Evolutionary conservation across 1,284 basidiomycete genomes (phyloP).

Genomic region (Sporisorium sorghi): DNA sequence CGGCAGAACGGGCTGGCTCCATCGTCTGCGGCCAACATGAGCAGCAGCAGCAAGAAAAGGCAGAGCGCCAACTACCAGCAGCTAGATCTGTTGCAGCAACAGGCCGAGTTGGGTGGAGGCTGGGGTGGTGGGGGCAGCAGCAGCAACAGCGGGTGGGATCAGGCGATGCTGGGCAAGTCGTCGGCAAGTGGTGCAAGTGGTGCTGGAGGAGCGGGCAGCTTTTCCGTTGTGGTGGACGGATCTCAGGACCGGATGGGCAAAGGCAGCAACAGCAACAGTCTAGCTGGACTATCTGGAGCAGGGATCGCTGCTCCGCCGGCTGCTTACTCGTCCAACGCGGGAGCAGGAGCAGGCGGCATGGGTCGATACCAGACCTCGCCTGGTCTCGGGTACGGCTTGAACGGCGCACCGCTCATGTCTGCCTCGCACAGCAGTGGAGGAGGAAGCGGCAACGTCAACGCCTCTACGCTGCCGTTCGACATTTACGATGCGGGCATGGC

Average conservation of each 20-base stretch:
- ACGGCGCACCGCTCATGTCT: constrained; percentile 16
- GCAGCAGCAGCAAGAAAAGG: constrained; percentile 41
- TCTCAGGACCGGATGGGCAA: constrained; percentile 17
- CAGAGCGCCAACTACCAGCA: constrained; percentile 48
- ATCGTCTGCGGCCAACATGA: constrained; percentile 30
- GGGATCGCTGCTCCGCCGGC: constrained; percentile 45
- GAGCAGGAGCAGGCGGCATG: constrained; percentile 7
- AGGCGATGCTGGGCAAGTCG: constrained; percentile 15
- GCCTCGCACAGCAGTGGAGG: constrained; percentile 16
- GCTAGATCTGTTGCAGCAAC: constrained; percentile 53
- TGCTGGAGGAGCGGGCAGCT: constrained; percentile 23
- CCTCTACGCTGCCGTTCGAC: constrained; percentile 50
- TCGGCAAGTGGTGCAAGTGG: constrained; percentile 8
- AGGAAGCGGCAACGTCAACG: constrained; percentile 1
- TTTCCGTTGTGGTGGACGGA: constrained; percentile 43
- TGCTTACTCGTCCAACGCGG: constrained; percentile 29
- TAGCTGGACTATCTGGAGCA: constrained; percentile 3
- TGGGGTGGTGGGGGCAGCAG: constrained; percentile 16
- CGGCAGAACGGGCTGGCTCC: constrained; percentile 71
- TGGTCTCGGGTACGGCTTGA: constrained; percentile 21
- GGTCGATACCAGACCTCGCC: constrained; percentile 31
- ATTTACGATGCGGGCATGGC: constrained; percentile 60
- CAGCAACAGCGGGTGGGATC: constrained; percentile 19
- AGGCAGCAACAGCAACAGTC: constrained; percentile 2
- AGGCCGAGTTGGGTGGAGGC: constrained; percentile 40